Conservation (phyloP, 345 rosid genomes). For the Eucalyptus marginata region DNA sequence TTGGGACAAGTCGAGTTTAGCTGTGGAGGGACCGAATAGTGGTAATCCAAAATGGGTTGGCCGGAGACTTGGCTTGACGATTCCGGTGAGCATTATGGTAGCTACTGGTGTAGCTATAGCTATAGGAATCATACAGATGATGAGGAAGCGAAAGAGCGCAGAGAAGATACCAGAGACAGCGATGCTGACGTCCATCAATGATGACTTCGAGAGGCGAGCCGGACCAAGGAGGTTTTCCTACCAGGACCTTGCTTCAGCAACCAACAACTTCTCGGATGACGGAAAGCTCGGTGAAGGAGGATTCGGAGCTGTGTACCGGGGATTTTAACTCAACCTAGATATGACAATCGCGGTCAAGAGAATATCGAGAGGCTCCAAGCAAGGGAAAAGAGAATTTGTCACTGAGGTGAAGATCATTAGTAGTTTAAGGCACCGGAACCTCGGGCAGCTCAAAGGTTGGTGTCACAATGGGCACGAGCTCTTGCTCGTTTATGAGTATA, state of each 20-base stretch:
- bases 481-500: constrained; percentile 48
- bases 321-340: constrained; percentile 13
- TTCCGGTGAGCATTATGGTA: constrained; percentile 4
- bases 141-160: background rate
- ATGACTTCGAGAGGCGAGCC: constrained; percentile 37
- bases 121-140: background rate
- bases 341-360: constrained; percentile 34
- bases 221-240: constrained; percentile 42
- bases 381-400: constrained; percentile 33
- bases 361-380: constrained; percentile 19
- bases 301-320: constrained; percentile 44
- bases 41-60: background rate
- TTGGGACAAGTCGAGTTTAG: constrained; percentile 31
- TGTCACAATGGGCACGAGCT: constrained; percentile 46
- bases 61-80: background rate
- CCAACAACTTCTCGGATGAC: constrained; percentile 27
- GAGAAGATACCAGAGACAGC: background rate
- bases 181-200: constrained; percentile 10
- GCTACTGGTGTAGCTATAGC: background rate
- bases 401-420: constrained; percentile 43
- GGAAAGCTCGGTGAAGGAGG: constrained; percentile 52
- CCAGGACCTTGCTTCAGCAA: constrained; percentile 24
- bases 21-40: background rate
- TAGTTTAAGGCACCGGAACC: constrained; percentile 43
- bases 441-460: constrained; percentile 65